Evolutionary conservation across 1,284 basidiomycete genomes (phyloP).

Genomic region (Fomitopsis schrenkii): DNA sequence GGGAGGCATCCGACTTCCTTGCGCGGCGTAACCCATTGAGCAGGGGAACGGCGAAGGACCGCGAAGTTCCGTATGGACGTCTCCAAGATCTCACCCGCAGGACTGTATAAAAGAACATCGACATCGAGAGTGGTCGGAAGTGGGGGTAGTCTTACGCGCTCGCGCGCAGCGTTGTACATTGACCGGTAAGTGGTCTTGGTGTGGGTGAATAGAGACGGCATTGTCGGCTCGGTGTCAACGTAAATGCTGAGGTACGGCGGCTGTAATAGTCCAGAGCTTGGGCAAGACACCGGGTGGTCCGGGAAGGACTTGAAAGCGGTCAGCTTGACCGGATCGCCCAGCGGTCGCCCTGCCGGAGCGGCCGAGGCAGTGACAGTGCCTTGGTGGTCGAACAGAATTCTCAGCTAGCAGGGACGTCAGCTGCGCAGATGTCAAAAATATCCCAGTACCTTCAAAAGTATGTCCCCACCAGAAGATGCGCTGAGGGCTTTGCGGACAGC

Average conservation of each 20-base stretch:
- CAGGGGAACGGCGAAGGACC: slow-evolving; percentile 34
- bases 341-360: background rate
- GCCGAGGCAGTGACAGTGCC: background rate
- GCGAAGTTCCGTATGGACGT: slow-evolving; percentile 68
- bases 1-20: slow-evolving; percentile 58
- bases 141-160: slow-evolving; percentile 42
- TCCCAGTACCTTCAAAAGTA: slow-evolving; percentile 33
- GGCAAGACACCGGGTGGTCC: background rate
- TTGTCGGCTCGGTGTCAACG: slow-evolving; percentile 51
- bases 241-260: slow-evolving; percentile 32
- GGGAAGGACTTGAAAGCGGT: background rate
- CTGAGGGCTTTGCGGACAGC: slow-evolving; percentile 30
- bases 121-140: slow-evolving; percentile 20
- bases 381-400: background rate
- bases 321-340: background rate
- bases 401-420: background rate
- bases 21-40: slow-evolving; percentile 63
- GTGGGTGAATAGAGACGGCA: slow-evolving; percentile 50
- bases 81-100: slow-evolving; percentile 49
- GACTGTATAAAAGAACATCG: slow-evolving; percentile 67
- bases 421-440: slow-evolving; percentile 2
- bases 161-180: slow-evolving; percentile 58
- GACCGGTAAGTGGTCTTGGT: slow-evolving; percentile 67
- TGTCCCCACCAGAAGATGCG: slow-evolving; percentile 9
- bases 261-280: background rate